Evolutionary conservation across 169 alveolate genomes (phyloP), one percentile per base, ranked within the genome.

Genomic region (Cryptosporidium muris): DNA sequence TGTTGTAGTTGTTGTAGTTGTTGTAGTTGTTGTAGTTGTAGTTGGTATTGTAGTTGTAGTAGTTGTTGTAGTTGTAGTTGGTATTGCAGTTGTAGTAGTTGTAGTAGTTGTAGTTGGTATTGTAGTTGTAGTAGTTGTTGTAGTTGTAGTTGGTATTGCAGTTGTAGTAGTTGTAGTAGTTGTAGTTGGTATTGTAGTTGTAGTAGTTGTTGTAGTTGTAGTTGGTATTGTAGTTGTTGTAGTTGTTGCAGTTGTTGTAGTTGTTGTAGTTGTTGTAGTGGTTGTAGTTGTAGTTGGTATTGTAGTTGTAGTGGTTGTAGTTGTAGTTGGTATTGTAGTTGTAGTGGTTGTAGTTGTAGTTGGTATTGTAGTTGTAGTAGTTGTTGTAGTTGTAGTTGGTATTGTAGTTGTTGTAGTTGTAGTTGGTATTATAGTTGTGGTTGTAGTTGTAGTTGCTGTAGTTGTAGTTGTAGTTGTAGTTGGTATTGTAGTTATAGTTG

Each of bases 221-320:
- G 81, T 56, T 2, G 43, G 9, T 0, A 85, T 65, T 5, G 91
- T 66, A n/a, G 88, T 45, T 1, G 65, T 67, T 3, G 90, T 82
- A 1, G 91, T 43, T 4, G 43, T 63, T 12, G 91, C 14, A 9
- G 88, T 63, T 38, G 91, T 48, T 7, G 90, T 66, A 52, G 91
- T 66, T 0, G 90, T 42, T 43, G 92, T 82, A 7, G 89, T 64
- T 0, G 92, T 88, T 3, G 92, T 88, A n/a, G 80, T 51, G 49
- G 89, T 82, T 6, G 91, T 88, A 9, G 82, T 52, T 7, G 90
- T 65, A 9, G 89, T 82, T 14, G 89, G 49, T 2, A 36, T 66
- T 2, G 88, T 60, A 25, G 80, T 43, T 1, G 82, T 45, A 3
- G 81, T 51, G 1, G 92, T 64, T 2, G 90, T 43, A 2, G 91